phyloP scores from a whole-genome alignment of 1,284 basidiomycete species.

The Cryptococcus sp. region DNA sequence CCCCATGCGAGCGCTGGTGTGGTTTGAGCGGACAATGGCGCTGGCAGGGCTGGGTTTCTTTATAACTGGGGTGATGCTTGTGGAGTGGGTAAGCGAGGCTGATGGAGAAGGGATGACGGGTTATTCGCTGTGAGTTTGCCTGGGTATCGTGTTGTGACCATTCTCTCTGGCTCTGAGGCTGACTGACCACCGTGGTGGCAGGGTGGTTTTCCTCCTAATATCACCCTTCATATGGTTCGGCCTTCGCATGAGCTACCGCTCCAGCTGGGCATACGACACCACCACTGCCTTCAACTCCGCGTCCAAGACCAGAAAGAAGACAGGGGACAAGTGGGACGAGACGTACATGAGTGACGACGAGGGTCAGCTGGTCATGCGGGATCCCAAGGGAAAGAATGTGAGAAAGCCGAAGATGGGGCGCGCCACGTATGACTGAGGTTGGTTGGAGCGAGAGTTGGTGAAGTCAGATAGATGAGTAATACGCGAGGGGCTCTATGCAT shows the following conservation, averaged over 20 bases:
- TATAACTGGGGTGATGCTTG: neutral
- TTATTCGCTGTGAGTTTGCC: slow-evolving; percentile 14
- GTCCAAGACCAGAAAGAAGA: neutral
- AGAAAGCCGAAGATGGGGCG: too few relatives aligned
- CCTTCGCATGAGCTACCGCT: slow-evolving; percentile 11
- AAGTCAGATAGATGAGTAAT: too few relatives aligned
- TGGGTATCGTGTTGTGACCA: too few relatives aligned
- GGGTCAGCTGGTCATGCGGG: neutral
- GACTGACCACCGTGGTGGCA: neutral
- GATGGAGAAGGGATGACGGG: slow-evolving; percentile 11
- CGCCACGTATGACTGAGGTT: too few relatives aligned
- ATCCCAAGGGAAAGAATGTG: too few relatives aligned
- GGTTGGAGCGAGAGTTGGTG: too few relatives aligned
- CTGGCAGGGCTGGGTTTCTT: neutral
- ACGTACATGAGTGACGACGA: neutral
- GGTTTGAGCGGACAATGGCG: slow-evolving; percentile 17
- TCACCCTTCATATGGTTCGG: slow-evolving; percentile 15
- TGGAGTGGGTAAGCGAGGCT: slow-evolving; percentile 7
- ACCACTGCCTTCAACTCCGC: neutral
- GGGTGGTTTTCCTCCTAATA: slow-evolving; percentile 7
- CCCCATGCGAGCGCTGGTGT: neutral
- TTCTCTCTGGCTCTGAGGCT: neutral
- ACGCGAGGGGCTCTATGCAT: neutral
- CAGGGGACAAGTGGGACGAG: neutral
- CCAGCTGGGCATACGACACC: slow-evolving; percentile 10